phyloP scores from a whole-genome alignment of 164 flowering plant species.

The Dillenia suffruticosa region DNA sequence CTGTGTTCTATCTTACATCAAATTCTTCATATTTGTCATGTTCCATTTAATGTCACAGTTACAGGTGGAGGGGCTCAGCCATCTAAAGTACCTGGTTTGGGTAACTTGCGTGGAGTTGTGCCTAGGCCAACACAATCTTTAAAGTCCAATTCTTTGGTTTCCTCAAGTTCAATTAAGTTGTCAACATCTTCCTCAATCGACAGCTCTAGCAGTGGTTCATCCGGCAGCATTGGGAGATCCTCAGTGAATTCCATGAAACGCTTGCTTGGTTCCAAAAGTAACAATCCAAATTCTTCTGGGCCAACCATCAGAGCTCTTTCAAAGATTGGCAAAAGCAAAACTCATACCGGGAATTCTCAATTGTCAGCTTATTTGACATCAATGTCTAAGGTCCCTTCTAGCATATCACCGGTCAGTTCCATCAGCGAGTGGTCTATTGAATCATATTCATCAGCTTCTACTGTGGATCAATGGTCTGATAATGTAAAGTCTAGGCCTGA shows the following conservation, averaged over 20 bases:
- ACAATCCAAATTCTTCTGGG: constrained; percentile 24
- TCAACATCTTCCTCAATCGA: constrained; percentile 39
- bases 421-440: constrained; percentile 78
- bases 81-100: constrained; percentile 20
- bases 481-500: constrained; percentile 28
- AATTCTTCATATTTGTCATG: neutral
- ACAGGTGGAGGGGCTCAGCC: constrained; percentile 30
- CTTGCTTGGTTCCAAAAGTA: constrained; percentile 24
- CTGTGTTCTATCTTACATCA: constrained; percentile 2
- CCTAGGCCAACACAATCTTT: constrained; percentile 34
- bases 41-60: constrained; percentile 6
- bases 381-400: constrained; percentile 34
- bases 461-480: constrained; percentile 35
- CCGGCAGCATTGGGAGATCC: constrained; percentile 28
- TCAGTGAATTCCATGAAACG: constrained; percentile 23
- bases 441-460: constrained; percentile 63
- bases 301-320: constrained; percentile 23
- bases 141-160: constrained; percentile 32
- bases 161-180: constrained; percentile 28
- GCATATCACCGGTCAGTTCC: constrained; percentile 68
- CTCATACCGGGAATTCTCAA: constrained; percentile 27
- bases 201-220: constrained; percentile 43
- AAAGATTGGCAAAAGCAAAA: constrained; percentile 23
- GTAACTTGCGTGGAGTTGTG: constrained; percentile 20
- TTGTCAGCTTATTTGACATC: constrained; percentile 37